Conservation (phyloP, 305 asterid genomes). For the Petunia hybrid region DNA sequence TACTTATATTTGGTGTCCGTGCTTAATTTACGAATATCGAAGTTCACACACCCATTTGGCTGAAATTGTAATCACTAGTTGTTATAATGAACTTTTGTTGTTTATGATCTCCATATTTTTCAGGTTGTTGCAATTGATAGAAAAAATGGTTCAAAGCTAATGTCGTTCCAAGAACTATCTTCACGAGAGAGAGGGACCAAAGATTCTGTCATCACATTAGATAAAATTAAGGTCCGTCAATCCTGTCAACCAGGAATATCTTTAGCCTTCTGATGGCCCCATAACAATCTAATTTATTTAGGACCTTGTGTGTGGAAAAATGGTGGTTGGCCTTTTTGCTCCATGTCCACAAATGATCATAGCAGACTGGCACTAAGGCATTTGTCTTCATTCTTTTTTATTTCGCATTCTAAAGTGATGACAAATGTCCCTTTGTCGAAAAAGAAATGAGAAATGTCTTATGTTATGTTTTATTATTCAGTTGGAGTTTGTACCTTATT, state of each 20-base stretch:
- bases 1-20: background rate
- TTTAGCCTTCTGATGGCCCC: constrained; percentile 10
- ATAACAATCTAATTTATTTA: background rate
- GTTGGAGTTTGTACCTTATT: constrained; percentile 10
- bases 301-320: constrained; percentile 11
- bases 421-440: background rate
- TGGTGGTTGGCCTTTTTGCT: background rate
- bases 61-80: constrained; percentile 2
- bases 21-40: background rate
- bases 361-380: background rate
- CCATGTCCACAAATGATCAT: constrained; percentile 16
- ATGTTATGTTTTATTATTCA: background rate
- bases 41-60: background rate
- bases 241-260: background rate
- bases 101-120: constrained; percentile 30
- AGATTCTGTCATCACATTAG: constrained; percentile 67
- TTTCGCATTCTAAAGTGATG: background rate
- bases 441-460: background rate
- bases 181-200: constrained; percentile 93
- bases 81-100: constrained; percentile 15
- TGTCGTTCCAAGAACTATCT: constrained; percentile 94
- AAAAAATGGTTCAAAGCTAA: constrained; percentile 68
- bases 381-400: background rate
- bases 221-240: constrained; percentile 74
- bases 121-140: constrained; percentile 94